These are phyloP conservation scores for Aspergillus indologenus DNA, from an alignment of 495 filamentous ascomycete genomes.

Conservation along the genomic window DNA sequence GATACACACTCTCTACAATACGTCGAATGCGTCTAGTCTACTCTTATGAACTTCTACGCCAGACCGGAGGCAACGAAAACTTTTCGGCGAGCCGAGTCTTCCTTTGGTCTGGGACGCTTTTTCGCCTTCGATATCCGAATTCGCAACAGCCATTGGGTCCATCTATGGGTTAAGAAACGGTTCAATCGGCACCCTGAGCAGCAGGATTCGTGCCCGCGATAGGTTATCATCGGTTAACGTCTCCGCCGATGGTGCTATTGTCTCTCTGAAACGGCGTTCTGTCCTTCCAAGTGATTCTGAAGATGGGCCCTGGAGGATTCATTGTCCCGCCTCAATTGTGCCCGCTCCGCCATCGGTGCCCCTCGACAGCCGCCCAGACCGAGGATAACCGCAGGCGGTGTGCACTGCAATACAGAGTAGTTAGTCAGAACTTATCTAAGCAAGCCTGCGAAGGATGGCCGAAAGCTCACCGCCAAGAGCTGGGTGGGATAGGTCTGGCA, in stretches of 20 bases:
- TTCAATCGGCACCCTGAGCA: neutral
- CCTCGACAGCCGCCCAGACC: neutral
- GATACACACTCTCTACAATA: neutral
- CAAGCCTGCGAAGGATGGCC: no score
- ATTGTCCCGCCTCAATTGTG: neutral
- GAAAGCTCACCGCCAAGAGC: no score
- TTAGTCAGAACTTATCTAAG: no score
- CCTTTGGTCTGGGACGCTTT: slow-evolving; percentile 9
- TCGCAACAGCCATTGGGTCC: neutral
- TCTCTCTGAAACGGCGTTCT: neutral
- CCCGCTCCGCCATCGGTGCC: neutral
- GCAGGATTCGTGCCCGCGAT: neutral
- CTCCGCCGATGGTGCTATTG: neutral
- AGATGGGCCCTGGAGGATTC: neutral
- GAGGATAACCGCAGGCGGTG: slow-evolving; percentile 7
- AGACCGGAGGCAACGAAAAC: slow-evolving; percentile 10
- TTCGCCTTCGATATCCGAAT: slow-evolving; percentile 23
- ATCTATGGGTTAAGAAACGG: neutral
- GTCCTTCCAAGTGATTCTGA: neutral
- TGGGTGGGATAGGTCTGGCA: no score
- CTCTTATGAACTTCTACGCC: neutral
- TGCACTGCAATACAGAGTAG: no score
- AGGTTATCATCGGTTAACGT: neutral
- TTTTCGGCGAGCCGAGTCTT: slow-evolving; percentile 13
- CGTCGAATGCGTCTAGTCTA: neutral